Evolutionary conservation across 164 flowering plant genomes (phyloP), one percentile per base, ranked within the genome.

Genomic region (Taxillus chinensis): DNA sequence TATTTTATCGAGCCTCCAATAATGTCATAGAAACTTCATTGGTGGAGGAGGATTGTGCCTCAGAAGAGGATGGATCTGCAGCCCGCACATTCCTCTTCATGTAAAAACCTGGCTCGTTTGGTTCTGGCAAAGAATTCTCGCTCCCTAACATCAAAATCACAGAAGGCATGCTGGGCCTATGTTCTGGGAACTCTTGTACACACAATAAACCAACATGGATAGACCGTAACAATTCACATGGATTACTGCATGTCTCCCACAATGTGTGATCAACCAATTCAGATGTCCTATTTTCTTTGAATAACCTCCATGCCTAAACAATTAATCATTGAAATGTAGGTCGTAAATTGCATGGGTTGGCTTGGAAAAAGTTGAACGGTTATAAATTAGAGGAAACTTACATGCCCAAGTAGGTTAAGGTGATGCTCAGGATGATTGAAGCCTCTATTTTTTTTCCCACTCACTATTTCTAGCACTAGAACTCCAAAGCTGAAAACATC

Each of bases 401-500:
- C 54, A 51, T 51, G 54, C 27, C 54, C 54, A 3, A 51, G 54
- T 14, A 51, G 54, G 54, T 51, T 51, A 14, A 51, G 54, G 17
- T 51, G 27, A 27, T 51, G 54, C 7, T 15, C 54, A 14, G 54
- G 54, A n/a, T 51, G 8, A 14, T 3, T 14, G 27, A 51, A 51
- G 2, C 54, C 54, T 15, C 54, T 51, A 27, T 51, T 51, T n/a
- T 27, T 51, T 15, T 51, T 51, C 27, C 54, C 54, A 51, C 54
- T 68, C 8, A 75, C 57, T 45, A 75, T 75, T 70, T 78, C 78
- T 16, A 75, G 16, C 51, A 73, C 59, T 57, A 78, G 37, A 1
- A 78, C 75, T 0, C 81, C 81, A 60, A 70, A 78, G 69, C 81
- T 75, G 41, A 72, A 78, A 4, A 75, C 76, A 52, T 78, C 75